These are phyloP conservation scores for Serendipita sp. DNA, from an alignment of 768 basidiomycete species.

Conservation along the genomic window DNA sequence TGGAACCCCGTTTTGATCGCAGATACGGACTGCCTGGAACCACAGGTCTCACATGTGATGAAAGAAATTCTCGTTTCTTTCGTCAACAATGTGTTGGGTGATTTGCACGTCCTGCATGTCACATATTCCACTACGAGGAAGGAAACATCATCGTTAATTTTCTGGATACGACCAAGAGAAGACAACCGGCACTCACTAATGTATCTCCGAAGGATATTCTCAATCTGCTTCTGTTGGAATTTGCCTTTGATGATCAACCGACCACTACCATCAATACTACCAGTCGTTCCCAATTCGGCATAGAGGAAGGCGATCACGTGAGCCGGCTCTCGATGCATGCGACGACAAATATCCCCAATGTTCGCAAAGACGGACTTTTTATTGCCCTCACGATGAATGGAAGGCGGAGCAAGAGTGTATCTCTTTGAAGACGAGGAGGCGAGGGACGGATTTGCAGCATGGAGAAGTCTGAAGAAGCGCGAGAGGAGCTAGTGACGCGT, in stretches of 20 bases:
- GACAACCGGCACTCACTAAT: slow-evolving; percentile 47
- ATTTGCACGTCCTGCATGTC: slow-evolving; percentile 99
- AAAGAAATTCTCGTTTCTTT: slow-evolving; percentile 99
- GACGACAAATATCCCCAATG: slow-evolving; percentile 90
- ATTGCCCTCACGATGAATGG: slow-evolving; percentile 87
- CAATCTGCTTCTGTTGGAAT: slow-evolving; percentile 97
- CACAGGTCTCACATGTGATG: slow-evolving; percentile 85
- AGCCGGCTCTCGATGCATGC: slow-evolving; percentile 95
- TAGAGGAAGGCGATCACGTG: slow-evolving; percentile 96
- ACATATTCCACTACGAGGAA: slow-evolving; percentile 74
- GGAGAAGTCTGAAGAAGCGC: slow-evolving; percentile 81
- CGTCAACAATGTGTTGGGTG: slow-evolving; percentile 85
- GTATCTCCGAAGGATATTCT: slow-evolving; percentile 90
- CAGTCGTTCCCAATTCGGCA: slow-evolving; percentile 95
- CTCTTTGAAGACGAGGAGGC: slow-evolving; percentile 71
- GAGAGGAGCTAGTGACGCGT: slow-evolving; percentile 51
- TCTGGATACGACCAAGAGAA: too few species aligned
- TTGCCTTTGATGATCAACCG: slow-evolving; percentile 93
- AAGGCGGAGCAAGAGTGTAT: slow-evolving; percentile 93
- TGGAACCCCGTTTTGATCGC: slow-evolving; percentile 98
- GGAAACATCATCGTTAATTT: background rate
- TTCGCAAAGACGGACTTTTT: slow-evolving; percentile 97
- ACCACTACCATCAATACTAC: slow-evolving; percentile 81
- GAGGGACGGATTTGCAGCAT: slow-evolving; percentile 84
- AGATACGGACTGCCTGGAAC: slow-evolving; percentile 79